These are phyloP conservation scores for Singerocomus inundabilis DNA, from an alignment of 1,284 basidiomycete genomes.

Conservation along the genomic window DNA sequence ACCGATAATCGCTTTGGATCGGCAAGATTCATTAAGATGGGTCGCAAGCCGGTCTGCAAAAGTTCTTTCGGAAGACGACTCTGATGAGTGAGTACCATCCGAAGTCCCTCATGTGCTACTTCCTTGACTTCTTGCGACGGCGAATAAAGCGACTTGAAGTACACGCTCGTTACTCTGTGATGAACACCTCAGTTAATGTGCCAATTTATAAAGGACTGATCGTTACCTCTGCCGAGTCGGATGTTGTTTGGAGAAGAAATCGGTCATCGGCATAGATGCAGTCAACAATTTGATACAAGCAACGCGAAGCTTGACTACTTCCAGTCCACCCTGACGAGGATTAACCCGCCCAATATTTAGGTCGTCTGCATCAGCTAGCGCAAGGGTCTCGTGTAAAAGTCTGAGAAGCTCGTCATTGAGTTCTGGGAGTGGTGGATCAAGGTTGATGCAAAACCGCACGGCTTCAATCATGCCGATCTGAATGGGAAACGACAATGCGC, in stretches of 20 bases:
- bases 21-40: constrained; percentile 97
- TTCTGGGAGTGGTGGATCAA: constrained; percentile 84
- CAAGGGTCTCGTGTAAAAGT: constrained; percentile 91
- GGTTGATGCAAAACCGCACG: constrained; percentile 87
- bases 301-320: constrained; percentile 91
- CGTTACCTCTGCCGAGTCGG: constrained; percentile 82
- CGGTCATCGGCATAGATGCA: constrained; percentile 91
- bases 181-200: constrained; percentile 12
- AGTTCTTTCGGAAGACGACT: constrained; percentile 94
- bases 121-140: constrained; percentile 92
- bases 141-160: constrained; percentile 99
- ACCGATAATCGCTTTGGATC: constrained; percentile 95
- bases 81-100: constrained; percentile 88
- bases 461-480: constrained; percentile 99
- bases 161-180: constrained; percentile 85
- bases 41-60: constrained; percentile 91
- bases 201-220: not conserved
- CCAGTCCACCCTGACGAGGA: constrained; percentile 78
- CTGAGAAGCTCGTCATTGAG: constrained; percentile 92
- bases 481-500: constrained; percentile 92
- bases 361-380: constrained; percentile 95
- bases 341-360: constrained; percentile 72
- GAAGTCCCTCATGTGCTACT: constrained; percentile 92
- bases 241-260: constrained; percentile 83
- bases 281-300: constrained; percentile 93